Evolutionary conservation across 108 stramenopile species (phyloP).

Genomic region (Nannochloropsis oceanica): DNA sequence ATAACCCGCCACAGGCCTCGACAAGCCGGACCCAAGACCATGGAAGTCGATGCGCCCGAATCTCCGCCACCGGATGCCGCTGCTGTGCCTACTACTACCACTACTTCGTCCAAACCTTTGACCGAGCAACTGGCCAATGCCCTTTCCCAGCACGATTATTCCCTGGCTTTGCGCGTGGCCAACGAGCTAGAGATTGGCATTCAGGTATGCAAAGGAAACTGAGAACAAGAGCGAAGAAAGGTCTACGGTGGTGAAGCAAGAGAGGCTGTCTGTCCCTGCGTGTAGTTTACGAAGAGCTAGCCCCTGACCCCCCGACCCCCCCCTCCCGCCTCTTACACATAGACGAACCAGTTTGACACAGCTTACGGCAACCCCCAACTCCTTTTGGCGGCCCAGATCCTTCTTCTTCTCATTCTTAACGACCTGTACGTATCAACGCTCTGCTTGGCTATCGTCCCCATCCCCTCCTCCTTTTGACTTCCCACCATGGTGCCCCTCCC

Average conservation of each 20-base stretch:
- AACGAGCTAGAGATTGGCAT: not conserved
- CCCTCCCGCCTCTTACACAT: not conserved
- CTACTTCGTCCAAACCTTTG: not conserved
- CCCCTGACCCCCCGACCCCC: not conserved
- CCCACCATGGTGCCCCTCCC: too few relatives aligned
- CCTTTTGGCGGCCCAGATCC: not conserved
- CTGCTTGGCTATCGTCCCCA: not conserved
- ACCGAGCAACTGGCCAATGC: not conserved
- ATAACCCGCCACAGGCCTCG: too few relatives aligned
- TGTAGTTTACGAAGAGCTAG: too few relatives aligned
- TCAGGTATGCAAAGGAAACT: not conserved
- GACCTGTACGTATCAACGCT: not conserved
- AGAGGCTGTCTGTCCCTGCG: not conserved
- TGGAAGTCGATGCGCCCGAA: too few relatives aligned
- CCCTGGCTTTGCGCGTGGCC: not conserved
- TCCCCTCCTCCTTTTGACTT: too few relatives aligned
- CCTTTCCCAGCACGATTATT: not conserved
- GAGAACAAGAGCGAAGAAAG: too few relatives aligned
- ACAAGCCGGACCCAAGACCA: too few relatives aligned
- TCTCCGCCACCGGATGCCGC: not conserved
- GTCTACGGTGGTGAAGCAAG: not conserved
- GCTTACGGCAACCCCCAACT: not conserved
- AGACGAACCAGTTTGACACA: not conserved
- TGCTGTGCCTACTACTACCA: not conserved
- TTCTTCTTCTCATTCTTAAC: not conserved